Percentiles rank a stretch among this genome's conserved stretches.
Evolutionary conservation across 257 asterid genomes (phyloP).

Genomic region (Capsicum rhomboideum): DNA sequence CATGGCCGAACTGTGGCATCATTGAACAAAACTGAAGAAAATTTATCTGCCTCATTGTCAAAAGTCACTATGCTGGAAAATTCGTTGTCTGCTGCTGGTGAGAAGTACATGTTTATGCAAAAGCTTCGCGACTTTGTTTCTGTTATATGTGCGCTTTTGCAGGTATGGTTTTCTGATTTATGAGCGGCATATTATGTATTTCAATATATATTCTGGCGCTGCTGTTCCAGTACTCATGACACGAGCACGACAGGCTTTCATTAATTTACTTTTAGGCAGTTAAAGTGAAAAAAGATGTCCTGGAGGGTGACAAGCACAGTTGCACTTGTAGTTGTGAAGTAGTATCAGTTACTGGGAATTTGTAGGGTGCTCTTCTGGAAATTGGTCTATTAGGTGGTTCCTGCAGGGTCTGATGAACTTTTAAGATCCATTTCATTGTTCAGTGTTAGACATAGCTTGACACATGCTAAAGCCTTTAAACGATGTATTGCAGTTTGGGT

Average conservation of each 20-base stretch:
- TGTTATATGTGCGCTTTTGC: constrained; percentile 88
- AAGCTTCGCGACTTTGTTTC: constrained; percentile 96
- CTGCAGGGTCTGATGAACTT: background rate
- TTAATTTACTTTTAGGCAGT: background rate
- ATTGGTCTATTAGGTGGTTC: background rate
- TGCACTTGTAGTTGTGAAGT: background rate
- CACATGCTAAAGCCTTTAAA: background rate
- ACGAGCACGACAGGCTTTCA: background rate
- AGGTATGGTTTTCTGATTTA: constrained; percentile 63
- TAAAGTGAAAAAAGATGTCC: background rate
- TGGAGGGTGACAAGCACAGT: background rate
- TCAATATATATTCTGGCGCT: constrained; percentile 8
- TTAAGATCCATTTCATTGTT: background rate
- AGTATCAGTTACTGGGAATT: background rate
- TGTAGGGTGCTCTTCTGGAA: background rate
- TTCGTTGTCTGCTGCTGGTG: constrained; percentile 83
- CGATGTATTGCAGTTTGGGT: background rate
- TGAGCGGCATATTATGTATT: constrained; percentile 9
- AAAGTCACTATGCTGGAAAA: constrained; percentile 63
- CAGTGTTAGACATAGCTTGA: background rate
- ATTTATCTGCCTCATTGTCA: constrained; percentile 61
- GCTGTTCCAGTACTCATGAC: background rate
- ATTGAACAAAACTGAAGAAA: constrained; percentile 64
- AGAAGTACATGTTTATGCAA: constrained; percentile 98
- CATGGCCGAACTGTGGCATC: constrained; percentile 51